Percentiles rank a stretch among this genome's conserved stretches.
These are phyloP conservation scores for Hansenula sp. DNA, from an alignment of 1,139 yeast genomes.

Conservation along the genomic window DNA sequence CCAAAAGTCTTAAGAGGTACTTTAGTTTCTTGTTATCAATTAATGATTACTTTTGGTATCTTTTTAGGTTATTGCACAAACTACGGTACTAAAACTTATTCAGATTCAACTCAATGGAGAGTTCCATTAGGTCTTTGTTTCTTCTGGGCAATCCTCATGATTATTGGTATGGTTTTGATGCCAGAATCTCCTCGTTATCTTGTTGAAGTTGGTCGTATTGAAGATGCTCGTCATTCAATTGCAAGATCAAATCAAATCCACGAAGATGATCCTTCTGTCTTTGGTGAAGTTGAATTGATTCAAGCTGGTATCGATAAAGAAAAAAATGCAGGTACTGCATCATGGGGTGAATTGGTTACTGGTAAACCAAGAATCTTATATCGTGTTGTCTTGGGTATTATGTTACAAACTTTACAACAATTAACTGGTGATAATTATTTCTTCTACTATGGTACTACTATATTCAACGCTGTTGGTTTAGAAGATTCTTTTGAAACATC, in stretches of 20 bases:
- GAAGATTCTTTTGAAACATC: slow-evolving; percentile 68
- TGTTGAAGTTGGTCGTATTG: slow-evolving; percentile 46
- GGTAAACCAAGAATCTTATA: slow-evolving; percentile 49
- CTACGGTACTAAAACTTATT: slow-evolving; percentile 46
- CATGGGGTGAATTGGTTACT: slow-evolving; percentile 57
- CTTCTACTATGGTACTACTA: slow-evolving; percentile 72
- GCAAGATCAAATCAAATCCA: slow-evolving; percentile 51
- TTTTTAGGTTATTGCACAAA: slow-evolving; percentile 58
- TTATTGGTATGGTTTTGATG: slow-evolving; percentile 53
- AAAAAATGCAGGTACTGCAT: slow-evolving; percentile 53
- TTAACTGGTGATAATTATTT: slow-evolving; percentile 74
- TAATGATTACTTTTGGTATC: slow-evolving; percentile 51
- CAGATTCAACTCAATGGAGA: slow-evolving; percentile 54
- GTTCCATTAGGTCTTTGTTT: slow-evolving; percentile 51
- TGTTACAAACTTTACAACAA: slow-evolving; percentile 66
- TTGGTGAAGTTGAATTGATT: slow-evolving; percentile 51
- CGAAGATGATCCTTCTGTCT: slow-evolving; percentile 51
- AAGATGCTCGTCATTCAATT: slow-evolving; percentile 51
- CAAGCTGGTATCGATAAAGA: slow-evolving; percentile 60
- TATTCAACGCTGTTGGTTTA: slow-evolving; percentile 70
- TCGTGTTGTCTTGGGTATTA: slow-evolving; percentile 58
- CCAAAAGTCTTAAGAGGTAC: slow-evolving; percentile 68
- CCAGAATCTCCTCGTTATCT: slow-evolving; percentile 78
- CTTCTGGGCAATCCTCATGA: slow-evolving; percentile 35
- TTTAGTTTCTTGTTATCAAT: slow-evolving; percentile 56